phyloP scores from a whole-genome alignment of 192 early-diverging fungal genomes.

The Gryganskiella cystojenkinii region DNA sequence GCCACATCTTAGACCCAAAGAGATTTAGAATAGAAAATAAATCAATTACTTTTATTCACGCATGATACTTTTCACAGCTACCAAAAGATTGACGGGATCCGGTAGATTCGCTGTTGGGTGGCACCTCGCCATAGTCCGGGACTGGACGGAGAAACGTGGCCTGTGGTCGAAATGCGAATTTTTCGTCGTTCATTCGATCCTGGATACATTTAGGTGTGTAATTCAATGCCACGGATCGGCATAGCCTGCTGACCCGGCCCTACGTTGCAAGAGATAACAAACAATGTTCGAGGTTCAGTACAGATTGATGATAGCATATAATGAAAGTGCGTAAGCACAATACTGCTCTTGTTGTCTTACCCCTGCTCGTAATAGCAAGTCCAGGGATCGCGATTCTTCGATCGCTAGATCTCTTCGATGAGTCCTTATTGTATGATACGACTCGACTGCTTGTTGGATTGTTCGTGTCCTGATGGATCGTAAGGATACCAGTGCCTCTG shows the following conservation, averaged over 20 bases:
- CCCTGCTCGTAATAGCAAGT: constrained; percentile 23
- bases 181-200: constrained; percentile 26
- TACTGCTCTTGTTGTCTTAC: too few species aligned
- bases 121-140: constrained; percentile 37
- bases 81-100: too few species aligned
- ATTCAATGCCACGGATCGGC: constrained; percentile 27
- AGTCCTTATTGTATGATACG: constrained; percentile 23
- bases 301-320: too few species aligned
- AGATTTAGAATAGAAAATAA: not conserved
- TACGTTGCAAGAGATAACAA: not conserved
- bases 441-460: constrained; percentile 18
- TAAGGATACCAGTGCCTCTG: constrained; percentile 20
- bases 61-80: too few species aligned
- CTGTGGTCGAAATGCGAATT: constrained; percentile 45
- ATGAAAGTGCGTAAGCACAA: too few species aligned
- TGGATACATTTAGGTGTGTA: constrained; percentile 32
- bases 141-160: constrained; percentile 33
- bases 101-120: not conserved
- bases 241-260: constrained; percentile 13
- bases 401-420: constrained; percentile 15
- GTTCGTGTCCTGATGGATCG: constrained; percentile 12
- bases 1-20: too few species aligned
- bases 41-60: too few species aligned
- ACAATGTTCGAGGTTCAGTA: not conserved
- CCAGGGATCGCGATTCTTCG: constrained; percentile 19